phyloP scores from a whole-genome alignment of 345 rosid genomes.

The Melaleuca quinquenervia region DNA sequence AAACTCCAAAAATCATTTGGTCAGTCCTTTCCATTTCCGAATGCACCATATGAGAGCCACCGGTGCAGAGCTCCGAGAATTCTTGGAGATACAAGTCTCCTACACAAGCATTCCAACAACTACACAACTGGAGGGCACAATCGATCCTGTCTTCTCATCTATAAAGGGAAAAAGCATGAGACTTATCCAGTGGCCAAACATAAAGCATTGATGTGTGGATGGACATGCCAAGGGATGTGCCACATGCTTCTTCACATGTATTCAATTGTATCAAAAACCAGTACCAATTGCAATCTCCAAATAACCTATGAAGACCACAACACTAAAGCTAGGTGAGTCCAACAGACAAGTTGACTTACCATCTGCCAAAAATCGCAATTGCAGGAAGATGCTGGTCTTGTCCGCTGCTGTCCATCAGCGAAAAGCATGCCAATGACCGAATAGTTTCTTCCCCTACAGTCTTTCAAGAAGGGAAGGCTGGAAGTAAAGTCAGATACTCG shows the following conservation, averaged over 20 bases:
- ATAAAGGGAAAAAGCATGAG: background rate
- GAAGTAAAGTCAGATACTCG: conserved; percentile 12
- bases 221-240: background rate
- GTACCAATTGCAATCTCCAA: background rate
- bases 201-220: background rate
- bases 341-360: background rate
- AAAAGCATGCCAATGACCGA: background rate
- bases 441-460: background rate
- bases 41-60: background rate
- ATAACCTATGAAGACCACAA: background rate
- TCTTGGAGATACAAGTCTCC: background rate
- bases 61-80: background rate
- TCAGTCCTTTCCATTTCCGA: background rate
- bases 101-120: background rate
- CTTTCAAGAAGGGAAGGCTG: conserved; percentile 12
- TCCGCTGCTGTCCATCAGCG: background rate
- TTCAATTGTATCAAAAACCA: background rate
- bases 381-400: background rate
- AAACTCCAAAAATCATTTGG: background rate
- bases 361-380: background rate
- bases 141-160: background rate
- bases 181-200: background rate
- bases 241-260: background rate
- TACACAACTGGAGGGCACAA: background rate
- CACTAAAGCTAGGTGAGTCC: background rate